Base-by-base conservation (phyloP, 2,329 filamentous ascomycete species). In the Sporothrix pallida region DNA sequence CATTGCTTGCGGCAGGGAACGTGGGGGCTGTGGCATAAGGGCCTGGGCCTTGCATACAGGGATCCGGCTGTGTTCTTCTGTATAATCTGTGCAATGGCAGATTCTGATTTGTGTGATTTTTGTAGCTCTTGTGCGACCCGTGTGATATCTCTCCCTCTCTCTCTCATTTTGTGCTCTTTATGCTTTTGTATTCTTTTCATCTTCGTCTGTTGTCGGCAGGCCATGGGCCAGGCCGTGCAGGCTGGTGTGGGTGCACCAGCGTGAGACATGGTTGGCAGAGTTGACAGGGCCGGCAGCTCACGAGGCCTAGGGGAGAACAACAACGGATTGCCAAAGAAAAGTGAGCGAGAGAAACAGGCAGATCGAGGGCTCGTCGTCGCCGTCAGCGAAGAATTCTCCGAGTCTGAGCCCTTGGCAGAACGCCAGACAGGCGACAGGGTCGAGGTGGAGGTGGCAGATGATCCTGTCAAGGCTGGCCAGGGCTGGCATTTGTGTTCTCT, bases 151-250 rank as follows among this genome's bases (percentile, higher is more conserved):
- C 31, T 37, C 31, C 31, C 1, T 37, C 31, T 37, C 31, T 37
- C 31, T 37, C 31, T 26, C 31, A 9, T 56, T 15, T 23, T 56
- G 20, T 48, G 23, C 17, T 9, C 20, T 15, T 23, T 56, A 13
- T 48, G 23, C 17, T 10, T 26, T 3, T 65, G 62, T 5, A 5
- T 15, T 56, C 6, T 46, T 17, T 42, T 31, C 4, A 37, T 62
- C 20, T 42, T 63, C 15, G 44, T 71, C 58, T 63, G 56, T 71
- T 71, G 69, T 71, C 54, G 48, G 48, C 15, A 52, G 37, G 50
- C 67, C 26, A 44, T 44, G 56, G 31, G 31, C 31, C 13, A 50
- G 31, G 31, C 31, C 13, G 31, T 46, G 42, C 17, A 37, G 31
- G 31, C 3, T 37, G 6, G 44, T 71, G 69, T 71, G 69, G 69